Evolutionary conservation across 1,284 basidiomycete genomes (phyloP), one percentile per base, ranked within the genome.

Genomic region (Ganoderma lucidum): DNA sequence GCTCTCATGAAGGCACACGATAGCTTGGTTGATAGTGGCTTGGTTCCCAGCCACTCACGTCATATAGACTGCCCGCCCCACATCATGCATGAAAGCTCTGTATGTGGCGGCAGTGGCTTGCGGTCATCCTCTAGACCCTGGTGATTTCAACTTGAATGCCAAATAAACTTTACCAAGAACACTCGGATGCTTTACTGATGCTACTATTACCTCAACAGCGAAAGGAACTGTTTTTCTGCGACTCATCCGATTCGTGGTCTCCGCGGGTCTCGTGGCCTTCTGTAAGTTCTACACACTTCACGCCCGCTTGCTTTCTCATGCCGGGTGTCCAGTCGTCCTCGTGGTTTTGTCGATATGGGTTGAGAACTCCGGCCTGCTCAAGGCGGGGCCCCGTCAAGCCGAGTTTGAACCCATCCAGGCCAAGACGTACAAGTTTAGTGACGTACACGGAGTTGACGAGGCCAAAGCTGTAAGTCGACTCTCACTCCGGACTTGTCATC

Each of bases 381-480:
- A 97, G 82, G 91, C 94, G 9, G 95, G 93, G 1, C 92, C 93
- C 45, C 87, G 87, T 41, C 88, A 91, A 73, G 81, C 91, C 42
- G 90, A 95, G 75, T 96, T 94, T 76, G 90, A 95, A 74, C 91
- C 93, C 15, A 81, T 86, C 15, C 86, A 91, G 76, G 93, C 93
- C 51, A 95, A 95, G 76, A 85, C 89, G 0, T 92, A 96, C 82
- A 96, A 90, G 76, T 98, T 98, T 78, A 91, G 88, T 72, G 97
- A 98, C 81, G 96, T 98, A 6, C 95, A 98, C 74, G 96, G 96
- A 59, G 93, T 96, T 51, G 96, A 98, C 78, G 96, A 98, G 81
- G 96, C 94, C 53, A 98, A 98, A 81, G 89, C 91, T 75, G 93
- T 91, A 62, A 65, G 84, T 73, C 2, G n/a, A 62, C 9, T 28